phyloP scores from a whole-genome alignment of 768 basidiomycete species.

The Mycena maculata region DNA sequence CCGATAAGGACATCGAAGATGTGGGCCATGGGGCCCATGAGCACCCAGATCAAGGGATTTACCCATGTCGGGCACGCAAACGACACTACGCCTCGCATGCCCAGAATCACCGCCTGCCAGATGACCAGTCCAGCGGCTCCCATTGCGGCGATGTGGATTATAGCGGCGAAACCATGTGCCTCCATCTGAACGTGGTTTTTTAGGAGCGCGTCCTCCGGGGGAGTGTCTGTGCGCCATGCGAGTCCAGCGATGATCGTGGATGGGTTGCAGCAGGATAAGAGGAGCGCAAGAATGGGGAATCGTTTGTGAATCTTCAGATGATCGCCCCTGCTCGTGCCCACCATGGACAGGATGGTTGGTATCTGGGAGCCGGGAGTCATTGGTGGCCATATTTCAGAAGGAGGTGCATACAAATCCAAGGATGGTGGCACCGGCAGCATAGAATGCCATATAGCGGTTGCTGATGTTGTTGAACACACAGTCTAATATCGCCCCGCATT shows the following conservation, averaged over 20 bases:
- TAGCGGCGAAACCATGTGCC: not conserved
- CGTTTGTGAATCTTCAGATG: constrained; percentile 16
- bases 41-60: constrained; percentile 8
- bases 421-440: not conserved
- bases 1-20: not conserved
- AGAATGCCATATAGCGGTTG: not conserved
- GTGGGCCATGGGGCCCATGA: not conserved
- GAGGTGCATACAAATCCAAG: constrained; percentile 8
- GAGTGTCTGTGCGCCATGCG: constrained; percentile 8
- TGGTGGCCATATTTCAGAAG: not conserved
- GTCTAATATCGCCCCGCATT: not conserved
- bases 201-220: constrained; percentile 5
- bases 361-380: constrained; percentile 2
- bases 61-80: constrained; percentile 13
- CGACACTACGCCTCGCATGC: constrained; percentile 13
- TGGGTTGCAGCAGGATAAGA: constrained; percentile 12
- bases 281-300: constrained; percentile 13
- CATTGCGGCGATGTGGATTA: not conserved
- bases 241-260: constrained; percentile 4
- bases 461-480: not conserved
- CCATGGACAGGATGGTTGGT: constrained; percentile 10
- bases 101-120: constrained; percentile 8
- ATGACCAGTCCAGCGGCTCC: not conserved
- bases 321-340: constrained; percentile 10
- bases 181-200: not conserved